Conservation (phyloP, 2,329 filamentous ascomycete genomes). For the Cytospora chrysosperma region DNA sequence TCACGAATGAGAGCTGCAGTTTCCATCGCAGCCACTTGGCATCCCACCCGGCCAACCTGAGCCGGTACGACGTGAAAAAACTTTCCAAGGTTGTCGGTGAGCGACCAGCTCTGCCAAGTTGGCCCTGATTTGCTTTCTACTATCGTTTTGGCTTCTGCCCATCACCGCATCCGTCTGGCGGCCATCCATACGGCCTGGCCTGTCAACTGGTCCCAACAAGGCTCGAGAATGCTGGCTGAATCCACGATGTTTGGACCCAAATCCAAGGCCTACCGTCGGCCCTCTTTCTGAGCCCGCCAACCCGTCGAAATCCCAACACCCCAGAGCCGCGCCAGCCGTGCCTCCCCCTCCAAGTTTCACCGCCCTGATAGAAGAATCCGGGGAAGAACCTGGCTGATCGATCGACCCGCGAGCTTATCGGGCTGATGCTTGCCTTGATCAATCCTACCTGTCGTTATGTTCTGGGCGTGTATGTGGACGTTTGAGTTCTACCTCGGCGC, state of each 20-base stretch:
- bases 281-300: not conserved
- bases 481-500: slow-evolving; percentile 6
- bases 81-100: slow-evolving; percentile 17
- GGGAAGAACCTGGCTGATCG: not conserved
- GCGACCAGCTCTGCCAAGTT: slow-evolving; percentile 17
- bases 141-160: not conserved
- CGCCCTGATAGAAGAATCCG: slow-evolving; percentile 5
- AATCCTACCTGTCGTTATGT: not conserved
- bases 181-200: not conserved
- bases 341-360: not conserved
- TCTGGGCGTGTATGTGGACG: not conserved
- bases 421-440: not conserved
- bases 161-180: not conserved
- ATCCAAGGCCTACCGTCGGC: not conserved
- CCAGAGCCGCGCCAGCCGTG: slow-evolving; percentile 2
- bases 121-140: not conserved
- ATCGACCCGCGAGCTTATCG: slow-evolving; percentile 11
- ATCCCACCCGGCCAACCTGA: slow-evolving; percentile 3
- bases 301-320: not conserved
- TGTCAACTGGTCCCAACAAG: not conserved
- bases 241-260: slow-evolving; percentile 1
- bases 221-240: not conserved
- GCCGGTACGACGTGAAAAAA: slow-evolving; percentile 6
- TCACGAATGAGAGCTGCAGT: slow-evolving; percentile 15
- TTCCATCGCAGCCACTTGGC: slow-evolving; percentile 8